Percentiles rank a stretch among this genome's conserved stretches.
phyloP scores from a whole-genome alignment of 805 yeast species.

The Clavispora phyllophila region DNA sequence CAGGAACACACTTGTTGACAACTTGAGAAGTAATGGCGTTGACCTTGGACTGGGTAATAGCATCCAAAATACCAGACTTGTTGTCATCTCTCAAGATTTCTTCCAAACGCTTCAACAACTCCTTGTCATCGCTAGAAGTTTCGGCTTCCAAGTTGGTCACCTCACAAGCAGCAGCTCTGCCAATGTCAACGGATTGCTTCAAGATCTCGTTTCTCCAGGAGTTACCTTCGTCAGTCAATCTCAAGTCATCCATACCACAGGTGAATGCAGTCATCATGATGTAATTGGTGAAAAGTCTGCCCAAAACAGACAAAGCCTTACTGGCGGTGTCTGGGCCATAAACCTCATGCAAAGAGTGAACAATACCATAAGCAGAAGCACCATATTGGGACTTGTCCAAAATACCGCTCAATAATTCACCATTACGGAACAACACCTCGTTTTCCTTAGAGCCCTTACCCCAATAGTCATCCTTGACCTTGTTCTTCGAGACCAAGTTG shows the following conservation, averaged over 20 bases:
- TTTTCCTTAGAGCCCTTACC: slow-evolving; percentile 79
- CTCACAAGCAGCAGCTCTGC: slow-evolving; percentile 89
- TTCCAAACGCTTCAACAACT: slow-evolving; percentile 81
- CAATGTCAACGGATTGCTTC: slow-evolving; percentile 71
- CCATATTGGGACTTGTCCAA: slow-evolving; percentile 98
- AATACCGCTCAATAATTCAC: slow-evolving; percentile 87
- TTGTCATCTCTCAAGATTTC: slow-evolving; percentile 92
- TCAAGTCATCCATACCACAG: slow-evolving; percentile 99
- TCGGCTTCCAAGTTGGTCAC: slow-evolving; percentile 74
- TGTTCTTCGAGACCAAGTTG: slow-evolving; percentile 76
- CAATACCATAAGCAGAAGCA: slow-evolving; percentile 94
- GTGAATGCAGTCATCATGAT: slow-evolving; percentile 91
- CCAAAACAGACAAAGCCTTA: slow-evolving; percentile 82
- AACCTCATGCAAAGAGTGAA: slow-evolving; percentile 92
- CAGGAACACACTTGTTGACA: slow-evolving; percentile 91
- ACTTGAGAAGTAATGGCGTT: slow-evolving; percentile 91
- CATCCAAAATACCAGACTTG: slow-evolving; percentile 91
- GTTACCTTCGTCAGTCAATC: slow-evolving; percentile 89
- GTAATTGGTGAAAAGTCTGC: slow-evolving; percentile 91
- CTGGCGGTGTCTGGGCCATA: slow-evolving; percentile 92
- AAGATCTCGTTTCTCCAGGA: slow-evolving; percentile 81
- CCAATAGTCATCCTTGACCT: slow-evolving; percentile 94
- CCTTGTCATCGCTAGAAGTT: slow-evolving; percentile 50
- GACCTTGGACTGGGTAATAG: slow-evolving; percentile 89
- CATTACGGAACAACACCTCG: slow-evolving; percentile 77